phyloP scores from a whole-genome alignment of 768 basidiomycete genomes.

The Filobasidium floriforme region DNA sequence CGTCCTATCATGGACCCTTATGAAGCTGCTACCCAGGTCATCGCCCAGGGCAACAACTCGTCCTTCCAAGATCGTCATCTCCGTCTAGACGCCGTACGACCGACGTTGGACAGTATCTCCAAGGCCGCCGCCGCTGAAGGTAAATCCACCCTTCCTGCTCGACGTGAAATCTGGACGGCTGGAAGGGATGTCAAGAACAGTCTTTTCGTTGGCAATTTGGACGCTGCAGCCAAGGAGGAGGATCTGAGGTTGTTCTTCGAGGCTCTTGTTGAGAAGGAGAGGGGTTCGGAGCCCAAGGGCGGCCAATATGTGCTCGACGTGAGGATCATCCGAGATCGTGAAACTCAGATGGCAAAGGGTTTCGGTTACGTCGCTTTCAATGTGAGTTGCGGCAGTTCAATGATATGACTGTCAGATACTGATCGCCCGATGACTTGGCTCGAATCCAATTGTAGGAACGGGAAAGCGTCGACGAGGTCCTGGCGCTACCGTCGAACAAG shows the following conservation, averaged over 20 bases:
- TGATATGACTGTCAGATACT: background rate
- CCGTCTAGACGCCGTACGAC: conserved; percentile 64
- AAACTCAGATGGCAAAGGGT: conserved; percentile 89
- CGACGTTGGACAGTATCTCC: conserved; percentile 33
- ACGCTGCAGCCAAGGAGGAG: conserved; percentile 85
- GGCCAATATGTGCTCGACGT: conserved; percentile 64
- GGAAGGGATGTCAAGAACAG: conserved; percentile 65
- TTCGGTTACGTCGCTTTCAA: conserved; percentile 85
- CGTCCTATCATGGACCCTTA: conserved; percentile 47
- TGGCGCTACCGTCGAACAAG: conserved; percentile 66
- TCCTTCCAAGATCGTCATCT: conserved; percentile 69
- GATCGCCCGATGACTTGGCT: background rate
- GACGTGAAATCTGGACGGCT: conserved; percentile 41
- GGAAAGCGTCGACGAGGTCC: conserved; percentile 82
- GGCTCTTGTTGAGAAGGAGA: conserved; percentile 60
- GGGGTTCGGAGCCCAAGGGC: conserved; percentile 47
- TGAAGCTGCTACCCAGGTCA: conserved; percentile 59
- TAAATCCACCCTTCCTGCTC: conserved; percentile 34
- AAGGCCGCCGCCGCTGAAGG: conserved; percentile 32
- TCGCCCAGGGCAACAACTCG: conserved; percentile 60
- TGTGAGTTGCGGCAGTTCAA: conserved; percentile 50
- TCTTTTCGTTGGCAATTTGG: conserved; percentile 85
- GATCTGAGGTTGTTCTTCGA: conserved; percentile 83
- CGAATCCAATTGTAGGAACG: conserved; percentile 57
- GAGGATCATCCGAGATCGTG: conserved; percentile 79